Evolutionary conservation across 148 eudicot species (phyloP).

Genomic region (Chenopodium quinoa): DNA sequence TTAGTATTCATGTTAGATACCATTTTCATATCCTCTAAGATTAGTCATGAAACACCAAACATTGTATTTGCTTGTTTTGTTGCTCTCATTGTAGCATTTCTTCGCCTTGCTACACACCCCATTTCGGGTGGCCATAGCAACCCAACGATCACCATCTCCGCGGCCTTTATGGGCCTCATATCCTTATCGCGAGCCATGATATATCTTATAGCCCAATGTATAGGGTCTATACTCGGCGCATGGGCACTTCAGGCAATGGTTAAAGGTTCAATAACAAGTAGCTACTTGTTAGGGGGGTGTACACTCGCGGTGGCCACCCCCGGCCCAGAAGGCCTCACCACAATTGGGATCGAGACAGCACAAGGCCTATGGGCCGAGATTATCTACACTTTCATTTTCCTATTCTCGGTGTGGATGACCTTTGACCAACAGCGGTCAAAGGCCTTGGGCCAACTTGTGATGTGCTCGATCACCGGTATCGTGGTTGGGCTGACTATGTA

Average conservation of each 20-base stretch:
- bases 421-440: slow-evolving; percentile 22
- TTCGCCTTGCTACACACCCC: slow-evolving; percentile 28
- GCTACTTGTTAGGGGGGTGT: slow-evolving; percentile 29
- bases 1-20: slow-evolving; percentile 34
- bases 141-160: slow-evolving; percentile 27
- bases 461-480: slow-evolving; percentile 26
- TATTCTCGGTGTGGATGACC: slow-evolving; percentile 28
- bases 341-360: slow-evolving; percentile 17
- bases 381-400: slow-evolving; percentile 27
- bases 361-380: slow-evolving; percentile 34
- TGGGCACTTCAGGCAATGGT: slow-evolving; percentile 28
- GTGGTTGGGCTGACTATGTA: slow-evolving; percentile 32
- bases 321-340: slow-evolving; percentile 26
- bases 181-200: slow-evolving; percentile 28
- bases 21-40: slow-evolving; percentile 26
- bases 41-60: slow-evolving; percentile 25
- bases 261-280: slow-evolving; percentile 13
- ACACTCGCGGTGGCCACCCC: slow-evolving; percentile 19
- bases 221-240: slow-evolving; percentile 28
- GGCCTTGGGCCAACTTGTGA: slow-evolving; percentile 27
- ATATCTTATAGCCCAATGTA: slow-evolving; percentile 34
- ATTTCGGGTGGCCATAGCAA: slow-evolving; percentile 33
- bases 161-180: slow-evolving; percentile 30
- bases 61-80: slow-evolving; percentile 18
- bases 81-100: slow-evolving; percentile 22